These are phyloP conservation scores for Quercus berberidifolia DNA, from an alignment of 306 rosid genomes.

Conservation along the genomic window DNA sequence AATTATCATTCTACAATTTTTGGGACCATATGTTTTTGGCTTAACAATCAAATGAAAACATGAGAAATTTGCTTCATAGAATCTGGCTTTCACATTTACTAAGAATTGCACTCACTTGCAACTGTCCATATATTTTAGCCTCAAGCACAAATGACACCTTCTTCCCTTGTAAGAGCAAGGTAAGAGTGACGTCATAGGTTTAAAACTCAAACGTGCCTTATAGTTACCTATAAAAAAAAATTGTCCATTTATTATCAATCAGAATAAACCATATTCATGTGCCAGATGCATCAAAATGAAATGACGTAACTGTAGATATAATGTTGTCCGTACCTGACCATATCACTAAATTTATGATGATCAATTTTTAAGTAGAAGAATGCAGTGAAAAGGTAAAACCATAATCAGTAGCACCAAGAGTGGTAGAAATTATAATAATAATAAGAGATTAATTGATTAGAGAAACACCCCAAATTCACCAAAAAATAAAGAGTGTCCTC, in stretches of 20 bases:
- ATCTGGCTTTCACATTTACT: not conserved
- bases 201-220: too few relatives aligned
- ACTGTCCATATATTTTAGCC: not conserved
- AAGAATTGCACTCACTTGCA: not conserved
- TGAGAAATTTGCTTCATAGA: not conserved
- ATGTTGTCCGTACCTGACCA: not conserved
- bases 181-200: too few relatives aligned
- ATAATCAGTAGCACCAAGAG: not conserved
- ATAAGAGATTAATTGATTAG: not conserved
- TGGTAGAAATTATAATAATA: not conserved
- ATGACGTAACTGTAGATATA: not conserved
- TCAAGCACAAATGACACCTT: too few relatives aligned
- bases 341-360: not conserved
- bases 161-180: too few relatives aligned
- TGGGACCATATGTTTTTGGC: too few relatives aligned
- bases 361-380: not conserved
- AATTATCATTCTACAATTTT: too few relatives aligned
- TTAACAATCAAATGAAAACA: not conserved
- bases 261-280: not conserved
- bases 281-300: not conserved
- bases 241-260: not conserved
- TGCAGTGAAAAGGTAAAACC: not conserved
- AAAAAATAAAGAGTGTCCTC: not conserved
- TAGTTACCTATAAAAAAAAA: not conserved
- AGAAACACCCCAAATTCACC: not conserved